Base-by-base conservation (phyloP, 192 early-diverging fungal genomes). In the Entomortierella beljakovae region DNA sequence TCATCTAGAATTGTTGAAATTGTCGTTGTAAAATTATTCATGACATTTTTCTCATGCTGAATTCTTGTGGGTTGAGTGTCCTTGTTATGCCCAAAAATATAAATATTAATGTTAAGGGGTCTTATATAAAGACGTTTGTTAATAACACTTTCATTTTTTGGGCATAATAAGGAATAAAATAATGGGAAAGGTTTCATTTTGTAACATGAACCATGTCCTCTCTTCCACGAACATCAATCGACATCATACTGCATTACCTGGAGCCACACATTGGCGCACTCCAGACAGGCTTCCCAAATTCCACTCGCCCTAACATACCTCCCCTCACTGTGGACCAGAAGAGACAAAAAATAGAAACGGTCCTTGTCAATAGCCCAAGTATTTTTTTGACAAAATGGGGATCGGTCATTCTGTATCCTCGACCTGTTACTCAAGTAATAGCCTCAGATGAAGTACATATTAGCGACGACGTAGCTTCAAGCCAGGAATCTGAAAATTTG, bases 381-480 rank as follows among this genome's bases (percentile, higher is more conserved):
- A 70, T 79, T 57, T 79, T 79, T 46, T 23, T 79, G 61, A 60
- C 75, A 33, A 68, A 57, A 16, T 79, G 75, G 75, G 75, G 75
- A 9, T 69, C 75, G 11, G 75, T 79, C 32, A 61, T 79, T 3
- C 67, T 79, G 23, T 79, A 79, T 54, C 75, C 75, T 53, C 67
- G 75, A 15, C 62, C 66, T 64, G 52, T 34, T 35, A 2, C 38
- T 8, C 2, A 25, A 15, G 11, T 29, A 33, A 10, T 6, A 2
- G 13, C 28, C 1, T 15, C 22, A 42, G 60, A n/a, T 10, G 52
- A 22, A 20, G 48, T 18, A 43, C 2, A 20, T 29, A 33, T 32
- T 13, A 31, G 34, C 26, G 15, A 40, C 26, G 57, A 46, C 1
- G 16, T 25, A 6, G 23, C 35, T 50, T 25, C 20, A 1, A 20